Conservation (phyloP, 352 stramenopile species). For the Globisporangium solare region DNA sequence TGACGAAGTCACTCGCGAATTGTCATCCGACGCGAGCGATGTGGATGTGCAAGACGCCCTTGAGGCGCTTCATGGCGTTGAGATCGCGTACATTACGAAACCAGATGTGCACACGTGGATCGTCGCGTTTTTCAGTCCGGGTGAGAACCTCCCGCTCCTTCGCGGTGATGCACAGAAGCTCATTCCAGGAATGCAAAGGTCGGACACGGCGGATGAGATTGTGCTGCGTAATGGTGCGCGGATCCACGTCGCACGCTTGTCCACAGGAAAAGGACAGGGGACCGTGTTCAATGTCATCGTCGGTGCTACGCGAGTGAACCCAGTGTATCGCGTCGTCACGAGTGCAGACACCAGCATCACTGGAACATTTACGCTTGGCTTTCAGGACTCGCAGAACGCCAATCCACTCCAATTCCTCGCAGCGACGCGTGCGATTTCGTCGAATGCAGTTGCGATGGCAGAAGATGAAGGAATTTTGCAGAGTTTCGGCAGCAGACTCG, state of each 20-base stretch:
- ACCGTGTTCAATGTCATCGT: conserved; percentile 22
- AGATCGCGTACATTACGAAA: conserved; percentile 19
- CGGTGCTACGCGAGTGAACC: conserved; percentile 16
- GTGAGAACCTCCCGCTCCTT: conserved; percentile 22
- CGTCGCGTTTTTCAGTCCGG: conserved; percentile 37
- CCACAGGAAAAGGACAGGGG: conserved; percentile 21
- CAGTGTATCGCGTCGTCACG: conserved; percentile 22
- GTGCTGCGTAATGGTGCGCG: conserved; percentile 1
- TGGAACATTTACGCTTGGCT: conserved; percentile 24
- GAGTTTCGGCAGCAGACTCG: conserved; percentile 21
- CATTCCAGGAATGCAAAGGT: conserved; percentile 8
- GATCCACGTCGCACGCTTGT: conserved; percentile 18
- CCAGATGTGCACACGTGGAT: conserved; percentile 18
- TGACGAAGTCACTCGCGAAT: conserved; percentile 9
- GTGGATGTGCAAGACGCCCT: conserved; percentile 29
- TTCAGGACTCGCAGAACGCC: conserved; percentile 11
- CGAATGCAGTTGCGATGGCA: conserved; percentile 28
- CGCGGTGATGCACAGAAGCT: conserved; percentile 8
- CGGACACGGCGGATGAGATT: conserved; percentile 11
- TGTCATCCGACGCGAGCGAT: conserved; percentile 4
- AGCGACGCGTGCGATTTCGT: conserved; percentile 19
- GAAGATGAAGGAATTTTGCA: conserved; percentile 22
- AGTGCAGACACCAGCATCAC: conserved; percentile 4
- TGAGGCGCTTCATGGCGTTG: conserved; percentile 21
- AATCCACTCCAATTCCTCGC: conserved; percentile 3